Evolutionary conservation across 495 filamentous ascomycete species (phyloP).

Genomic region (Cercophora sp.): DNA sequence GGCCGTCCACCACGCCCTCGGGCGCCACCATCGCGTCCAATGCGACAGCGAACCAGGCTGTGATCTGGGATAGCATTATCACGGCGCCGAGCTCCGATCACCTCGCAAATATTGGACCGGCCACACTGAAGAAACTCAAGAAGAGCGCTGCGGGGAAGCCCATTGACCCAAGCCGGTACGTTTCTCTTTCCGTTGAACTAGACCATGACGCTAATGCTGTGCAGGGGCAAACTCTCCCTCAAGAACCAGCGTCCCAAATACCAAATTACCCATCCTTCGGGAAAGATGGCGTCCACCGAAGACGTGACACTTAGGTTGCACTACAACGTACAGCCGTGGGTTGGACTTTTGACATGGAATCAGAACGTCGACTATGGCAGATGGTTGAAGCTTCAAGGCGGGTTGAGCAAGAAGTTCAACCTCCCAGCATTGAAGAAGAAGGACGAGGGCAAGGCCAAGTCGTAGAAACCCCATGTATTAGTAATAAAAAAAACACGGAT

Average conservation of each 20-base stretch:
- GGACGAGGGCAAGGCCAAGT: slow-evolving; percentile 23
- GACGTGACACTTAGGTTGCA: slow-evolving; percentile 76
- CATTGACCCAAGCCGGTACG: slow-evolving; percentile 49
- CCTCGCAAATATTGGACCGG: slow-evolving; percentile 48
- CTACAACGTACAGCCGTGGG: slow-evolving; percentile 98
- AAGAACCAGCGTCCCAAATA: slow-evolving; percentile 86
- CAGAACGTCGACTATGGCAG: slow-evolving; percentile 52
- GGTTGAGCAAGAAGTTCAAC: slow-evolving; percentile 62
- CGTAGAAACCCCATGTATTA: not conserved
- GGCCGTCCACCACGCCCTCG: slow-evolving; percentile 52
- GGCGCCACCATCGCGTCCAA: slow-evolving; percentile 24
- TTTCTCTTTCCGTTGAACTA: not conserved
- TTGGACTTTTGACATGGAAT: slow-evolving; percentile 81
- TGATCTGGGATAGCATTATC: slow-evolving; percentile 96
- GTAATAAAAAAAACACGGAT: no score
- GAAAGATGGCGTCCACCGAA: slow-evolving; percentile 60
- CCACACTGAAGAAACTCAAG: slow-evolving; percentile 48
- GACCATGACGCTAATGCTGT: not conserved
- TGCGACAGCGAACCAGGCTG: slow-evolving; percentile 59
- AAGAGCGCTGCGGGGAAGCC: slow-evolving; percentile 48
- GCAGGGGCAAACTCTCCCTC: slow-evolving; percentile 64
- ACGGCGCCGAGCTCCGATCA: slow-evolving; percentile 59
- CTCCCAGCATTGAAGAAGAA: slow-evolving; percentile 72
- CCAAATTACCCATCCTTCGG: slow-evolving; percentile 82
- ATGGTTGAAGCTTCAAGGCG: slow-evolving; percentile 60